Conservation (phyloP, 179 eudicot species). For the Silene coronaria region DNA sequence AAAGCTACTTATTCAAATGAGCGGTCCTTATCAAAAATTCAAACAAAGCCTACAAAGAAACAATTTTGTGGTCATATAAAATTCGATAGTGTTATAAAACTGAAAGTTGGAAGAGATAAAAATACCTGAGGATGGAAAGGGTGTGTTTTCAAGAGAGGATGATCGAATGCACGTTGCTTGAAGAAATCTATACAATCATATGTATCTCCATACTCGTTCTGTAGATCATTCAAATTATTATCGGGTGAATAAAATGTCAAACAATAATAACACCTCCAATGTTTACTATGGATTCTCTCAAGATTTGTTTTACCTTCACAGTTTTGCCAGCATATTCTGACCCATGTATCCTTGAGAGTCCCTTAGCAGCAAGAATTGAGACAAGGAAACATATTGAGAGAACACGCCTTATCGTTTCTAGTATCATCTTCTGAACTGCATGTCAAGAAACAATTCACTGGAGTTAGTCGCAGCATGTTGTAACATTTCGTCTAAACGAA, state of each 20-base stretch:
- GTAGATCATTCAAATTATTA: background rate
- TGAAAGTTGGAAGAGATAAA: no score
- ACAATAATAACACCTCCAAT: background rate
- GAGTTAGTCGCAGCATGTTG: background rate
- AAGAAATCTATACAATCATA: conserved; percentile 26
- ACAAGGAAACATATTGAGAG: conserved; percentile 4
- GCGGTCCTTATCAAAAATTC: no score
- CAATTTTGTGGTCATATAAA: no score
- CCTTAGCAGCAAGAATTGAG: background rate
- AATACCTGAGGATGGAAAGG: conserved; percentile 19
- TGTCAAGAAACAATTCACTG: background rate
- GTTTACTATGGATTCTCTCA: background rate
- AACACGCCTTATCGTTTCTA: background rate
- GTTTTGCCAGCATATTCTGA: conserved; percentile 15
- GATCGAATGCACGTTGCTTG: conserved; percentile 20
- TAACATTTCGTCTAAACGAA: no score
- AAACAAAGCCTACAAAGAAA: no score
- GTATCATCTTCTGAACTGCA: conserved; percentile 8
- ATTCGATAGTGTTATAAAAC: no score
- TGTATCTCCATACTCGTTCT: conserved; percentile 15
- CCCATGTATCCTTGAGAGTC: background rate
- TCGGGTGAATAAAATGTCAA: background rate
- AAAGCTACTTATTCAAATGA: no score
- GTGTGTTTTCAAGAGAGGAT: conserved; percentile 23
- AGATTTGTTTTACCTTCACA: conserved; percentile 8